Percentiles rank a stretch among this genome's conserved stretches.
phyloP scores from a whole-genome alignment of 495 filamentous ascomycete species.

The Aspergillus carlsbadensis region DNA sequence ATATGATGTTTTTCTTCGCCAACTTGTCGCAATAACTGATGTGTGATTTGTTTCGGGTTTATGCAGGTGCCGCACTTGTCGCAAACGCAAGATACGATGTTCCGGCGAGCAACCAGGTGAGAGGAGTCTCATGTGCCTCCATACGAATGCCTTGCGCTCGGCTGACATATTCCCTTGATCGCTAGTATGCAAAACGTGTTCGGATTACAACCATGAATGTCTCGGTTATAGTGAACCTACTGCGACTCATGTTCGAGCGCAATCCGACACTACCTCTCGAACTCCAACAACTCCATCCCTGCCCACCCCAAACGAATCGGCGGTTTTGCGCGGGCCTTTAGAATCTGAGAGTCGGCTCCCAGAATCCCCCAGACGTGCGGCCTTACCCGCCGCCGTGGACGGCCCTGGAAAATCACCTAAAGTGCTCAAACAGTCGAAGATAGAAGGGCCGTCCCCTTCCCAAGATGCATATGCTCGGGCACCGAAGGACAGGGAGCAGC shows the following conservation, averaged over 20 bases:
- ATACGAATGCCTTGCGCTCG: background rate
- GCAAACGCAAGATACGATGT: constrained; percentile 81
- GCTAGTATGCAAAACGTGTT: constrained; percentile 66
- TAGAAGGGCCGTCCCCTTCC: constrained; percentile 21
- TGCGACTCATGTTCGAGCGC: constrained; percentile 56
- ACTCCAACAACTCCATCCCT: constrained; percentile 24
- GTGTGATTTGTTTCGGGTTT: background rate
- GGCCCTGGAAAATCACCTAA: constrained; percentile 22
- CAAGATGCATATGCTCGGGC: constrained; percentile 23
- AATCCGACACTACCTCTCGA: constrained; percentile 35
- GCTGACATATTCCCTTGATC: constrained; percentile 1
- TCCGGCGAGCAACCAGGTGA: constrained; percentile 69
- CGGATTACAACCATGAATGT: constrained; percentile 71
- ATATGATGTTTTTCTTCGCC: constrained; percentile 13
- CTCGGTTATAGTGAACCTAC: constrained; percentile 68
- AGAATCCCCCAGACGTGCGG: constrained; percentile 18
- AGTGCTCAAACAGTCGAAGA: constrained; percentile 13
- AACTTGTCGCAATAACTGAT: constrained; percentile 6
- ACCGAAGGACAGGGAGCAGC: constrained; percentile 34
- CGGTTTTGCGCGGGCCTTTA: constrained; percentile 13
- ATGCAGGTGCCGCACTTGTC: constrained; percentile 70
- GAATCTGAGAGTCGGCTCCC: constrained; percentile 34
- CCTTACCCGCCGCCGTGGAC: constrained; percentile 4
- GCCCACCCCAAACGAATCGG: constrained; percentile 20
- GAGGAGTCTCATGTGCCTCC: background rate